Percentiles rank a stretch among this genome's conserved stretches.
phyloP scores from a whole-genome alignment of 331 rosid species.

The Arachis monticola region DNA sequence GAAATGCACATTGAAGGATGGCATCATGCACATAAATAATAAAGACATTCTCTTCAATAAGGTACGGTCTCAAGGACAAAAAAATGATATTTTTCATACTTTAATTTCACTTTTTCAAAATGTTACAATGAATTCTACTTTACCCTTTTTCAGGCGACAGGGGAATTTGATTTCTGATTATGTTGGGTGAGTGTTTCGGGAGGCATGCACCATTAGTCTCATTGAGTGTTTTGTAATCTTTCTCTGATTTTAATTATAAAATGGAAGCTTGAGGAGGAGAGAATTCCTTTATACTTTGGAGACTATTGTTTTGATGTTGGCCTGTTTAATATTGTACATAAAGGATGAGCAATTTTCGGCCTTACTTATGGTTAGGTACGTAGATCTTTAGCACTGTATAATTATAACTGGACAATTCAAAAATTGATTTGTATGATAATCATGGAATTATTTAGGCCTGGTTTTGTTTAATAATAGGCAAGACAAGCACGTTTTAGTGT shows the following conservation, averaged over 20 bases:
- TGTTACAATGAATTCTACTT: constrained; percentile 17
- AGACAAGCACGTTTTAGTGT: too few relatives aligned
- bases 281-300: constrained; percentile 49
- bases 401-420: constrained; percentile 46
- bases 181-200: constrained; percentile 37
- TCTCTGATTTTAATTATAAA: constrained; percentile 52
- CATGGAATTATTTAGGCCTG: too few relatives aligned
- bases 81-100: neutral
- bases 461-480: too few relatives aligned
- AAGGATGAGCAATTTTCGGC: constrained; percentile 64
- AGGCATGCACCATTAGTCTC: constrained; percentile 42
- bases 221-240: constrained; percentile 52
- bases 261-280: constrained; percentile 57
- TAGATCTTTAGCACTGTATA: constrained; percentile 51
- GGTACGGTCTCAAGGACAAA: constrained; percentile 44
- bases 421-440: constrained; percentile 38
- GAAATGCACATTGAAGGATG: constrained; percentile 92
- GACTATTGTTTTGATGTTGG: constrained; percentile 63
- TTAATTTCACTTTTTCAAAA: constrained; percentile 9
- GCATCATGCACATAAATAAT: constrained; percentile 87
- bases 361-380: constrained; percentile 50
- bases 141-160: constrained; percentile 64
- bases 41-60: constrained; percentile 91
- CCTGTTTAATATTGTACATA: constrained; percentile 61
- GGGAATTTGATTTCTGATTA: constrained; percentile 88